phyloP scores from a whole-genome alignment of 148 eudicot species.

The Nepenthes gracilis region DNA sequence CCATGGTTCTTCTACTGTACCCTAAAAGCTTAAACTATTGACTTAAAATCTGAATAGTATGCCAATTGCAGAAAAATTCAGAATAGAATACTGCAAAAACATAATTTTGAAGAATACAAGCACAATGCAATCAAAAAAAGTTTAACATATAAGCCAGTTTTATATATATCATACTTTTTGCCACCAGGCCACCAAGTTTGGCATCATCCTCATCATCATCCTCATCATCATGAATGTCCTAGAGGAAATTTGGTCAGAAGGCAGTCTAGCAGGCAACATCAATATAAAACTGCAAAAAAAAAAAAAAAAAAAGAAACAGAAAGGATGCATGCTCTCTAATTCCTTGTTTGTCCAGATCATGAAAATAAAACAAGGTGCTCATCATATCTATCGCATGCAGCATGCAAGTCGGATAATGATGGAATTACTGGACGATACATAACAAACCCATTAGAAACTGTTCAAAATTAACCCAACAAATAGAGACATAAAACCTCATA shows the following conservation, averaged over 20 bases:
- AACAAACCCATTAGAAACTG: too few relatives aligned
- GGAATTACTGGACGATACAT: too few relatives aligned
- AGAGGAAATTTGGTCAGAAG: not conserved
- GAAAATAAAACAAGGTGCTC: not conserved
- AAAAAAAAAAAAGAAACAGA: not conserved
- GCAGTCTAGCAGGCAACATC: not conserved
- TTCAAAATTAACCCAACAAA: not conserved
- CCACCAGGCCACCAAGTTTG: constrained; percentile 36
- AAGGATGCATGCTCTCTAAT: not conserved
- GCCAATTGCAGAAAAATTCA: not conserved
- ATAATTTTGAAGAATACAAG: too few relatives aligned
- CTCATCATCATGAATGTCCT: constrained; percentile 38
- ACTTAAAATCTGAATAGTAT: too few relatives aligned
- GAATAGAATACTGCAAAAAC: too few relatives aligned
- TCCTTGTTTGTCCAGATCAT: too few relatives aligned
- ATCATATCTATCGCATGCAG: not conserved
- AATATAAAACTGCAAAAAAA: not conserved
- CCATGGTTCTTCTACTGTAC: too few relatives aligned
- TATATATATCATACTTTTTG: constrained; percentile 44
- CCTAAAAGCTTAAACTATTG: too few relatives aligned
- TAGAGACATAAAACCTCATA: constrained; percentile 39
- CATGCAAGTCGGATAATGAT: too few relatives aligned
- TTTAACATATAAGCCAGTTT: not conserved
- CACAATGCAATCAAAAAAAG: too few relatives aligned
- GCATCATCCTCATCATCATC: constrained; percentile 40